A percentile compares a stretch with the other conserved stretches of the same genome.
Conservation (phyloP, 345 rosid species). For the Dipteronia dyeriana region DNA sequence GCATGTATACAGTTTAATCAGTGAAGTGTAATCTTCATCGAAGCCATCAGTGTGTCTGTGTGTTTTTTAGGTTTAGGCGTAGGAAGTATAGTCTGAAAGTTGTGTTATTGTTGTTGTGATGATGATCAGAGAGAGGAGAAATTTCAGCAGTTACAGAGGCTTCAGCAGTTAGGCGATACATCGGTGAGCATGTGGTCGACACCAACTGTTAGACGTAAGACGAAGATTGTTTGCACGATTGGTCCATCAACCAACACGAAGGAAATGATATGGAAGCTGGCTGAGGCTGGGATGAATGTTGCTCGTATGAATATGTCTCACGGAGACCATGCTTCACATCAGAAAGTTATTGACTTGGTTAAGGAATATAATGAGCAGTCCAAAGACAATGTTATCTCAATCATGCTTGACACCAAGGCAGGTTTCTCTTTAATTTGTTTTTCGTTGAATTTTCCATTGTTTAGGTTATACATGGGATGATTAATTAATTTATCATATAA, state of each 20-base stretch:
- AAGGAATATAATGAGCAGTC: constrained; percentile 92
- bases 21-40: not conserved
- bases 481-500: not conserved
- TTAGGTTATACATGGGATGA: constrained; percentile 3
- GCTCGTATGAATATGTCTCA: constrained; percentile 98
- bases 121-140: constrained; percentile 50
- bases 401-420: constrained; percentile 99
- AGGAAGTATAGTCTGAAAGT: not conserved
- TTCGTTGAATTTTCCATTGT: not conserved
- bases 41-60: not conserved
- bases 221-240: constrained; percentile 95
- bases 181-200: constrained; percentile 82
- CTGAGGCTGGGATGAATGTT: constrained; percentile 98
- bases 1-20: not conserved
- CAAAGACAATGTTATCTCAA: constrained; percentile 86
- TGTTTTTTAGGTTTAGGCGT: no score
- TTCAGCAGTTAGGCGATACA: constrained; percentile 61
- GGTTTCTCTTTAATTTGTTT: constrained; percentile 24
- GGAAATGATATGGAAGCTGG: constrained; percentile 99
- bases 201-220: constrained; percentile 81
- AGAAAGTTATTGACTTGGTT: constrained; percentile 96
- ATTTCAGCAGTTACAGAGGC: constrained; percentile 44
- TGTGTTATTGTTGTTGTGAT: constrained; percentile 10
- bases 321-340: constrained; percentile 97
- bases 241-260: constrained; percentile 91